Evolutionary conservation across 441 rosid species (phyloP).

Genomic region (Bocquillonia castaneifolia): DNA sequence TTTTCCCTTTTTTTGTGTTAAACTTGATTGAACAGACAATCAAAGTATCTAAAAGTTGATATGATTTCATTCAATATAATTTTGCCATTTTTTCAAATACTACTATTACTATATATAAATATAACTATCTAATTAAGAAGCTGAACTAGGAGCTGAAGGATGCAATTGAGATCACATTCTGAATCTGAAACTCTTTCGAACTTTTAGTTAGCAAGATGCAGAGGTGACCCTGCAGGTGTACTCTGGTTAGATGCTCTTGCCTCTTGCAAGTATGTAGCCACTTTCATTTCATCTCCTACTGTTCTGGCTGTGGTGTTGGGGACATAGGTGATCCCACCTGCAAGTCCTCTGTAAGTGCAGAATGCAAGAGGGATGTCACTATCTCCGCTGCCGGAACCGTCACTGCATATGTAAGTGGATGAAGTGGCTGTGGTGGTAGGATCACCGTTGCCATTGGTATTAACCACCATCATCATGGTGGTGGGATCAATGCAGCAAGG

Average conservation of each 20-base stretch:
- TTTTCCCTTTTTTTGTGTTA: not conserved
- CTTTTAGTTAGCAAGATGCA: constrained; percentile 2
- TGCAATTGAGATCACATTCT: not conserved
- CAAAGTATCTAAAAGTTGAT: not conserved
- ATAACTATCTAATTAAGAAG: not conserved
- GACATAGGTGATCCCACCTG: constrained; percentile 9
- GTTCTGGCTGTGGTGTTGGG: not conserved
- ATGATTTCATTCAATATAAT: not conserved
- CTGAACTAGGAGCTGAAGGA: not conserved
- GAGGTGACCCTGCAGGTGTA: constrained; percentile 28
- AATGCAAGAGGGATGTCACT: constrained; percentile 29
- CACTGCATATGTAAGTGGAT: constrained; percentile 4
- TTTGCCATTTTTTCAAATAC: not conserved
- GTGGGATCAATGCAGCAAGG: constrained; percentile 22
- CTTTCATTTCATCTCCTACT: constrained; percentile 7
- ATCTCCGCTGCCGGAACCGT: not conserved
- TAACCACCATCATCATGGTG: constrained; percentile 4
- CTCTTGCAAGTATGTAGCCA: constrained; percentile 18
- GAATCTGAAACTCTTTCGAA: not conserved
- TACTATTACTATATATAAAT: no score
- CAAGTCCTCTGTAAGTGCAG: constrained; percentile 26
- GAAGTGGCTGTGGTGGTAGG: constrained; percentile 5
- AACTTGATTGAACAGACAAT: no score
- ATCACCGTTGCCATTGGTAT: not conserved
- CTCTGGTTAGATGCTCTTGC: constrained; percentile 30